Percentiles rank a stretch among this genome's conserved stretches.
These are phyloP conservation scores for Amanita molliuscula DNA, from an alignment of 768 basidiomycete genomes.

Conservation along the genomic window DNA sequence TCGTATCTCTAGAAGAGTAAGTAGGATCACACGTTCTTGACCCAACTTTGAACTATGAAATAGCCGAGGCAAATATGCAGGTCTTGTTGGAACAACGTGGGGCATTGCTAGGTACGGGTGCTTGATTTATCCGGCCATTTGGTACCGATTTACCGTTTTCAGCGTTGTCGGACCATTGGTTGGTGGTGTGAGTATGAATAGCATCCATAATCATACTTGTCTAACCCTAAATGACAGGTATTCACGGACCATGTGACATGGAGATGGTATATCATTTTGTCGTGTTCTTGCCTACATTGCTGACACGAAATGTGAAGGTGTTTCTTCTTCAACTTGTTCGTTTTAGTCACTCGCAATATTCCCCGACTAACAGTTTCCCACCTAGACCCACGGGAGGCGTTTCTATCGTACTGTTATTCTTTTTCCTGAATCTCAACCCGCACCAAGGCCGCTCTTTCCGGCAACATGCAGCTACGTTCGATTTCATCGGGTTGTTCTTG, in stretches of 20 bases:
- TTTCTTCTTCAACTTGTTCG: slow-evolving; percentile 69
- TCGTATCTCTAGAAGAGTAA: slow-evolving; percentile 70
- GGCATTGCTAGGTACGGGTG: slow-evolving; percentile 41
- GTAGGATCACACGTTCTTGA: slow-evolving; percentile 12
- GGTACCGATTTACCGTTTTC: slow-evolving; percentile 1
- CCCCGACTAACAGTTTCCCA: background rate
- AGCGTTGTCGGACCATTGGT: slow-evolving; percentile 71
- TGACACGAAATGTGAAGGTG: slow-evolving; percentile 31
- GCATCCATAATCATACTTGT: background rate
- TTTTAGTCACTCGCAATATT: background rate
- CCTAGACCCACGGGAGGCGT: slow-evolving; percentile 64
- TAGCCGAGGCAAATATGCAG: slow-evolving; percentile 72
- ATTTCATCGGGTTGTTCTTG: slow-evolving; percentile 57
- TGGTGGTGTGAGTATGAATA: slow-evolving; percentile 51
- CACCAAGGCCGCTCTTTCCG: slow-evolving; percentile 46
- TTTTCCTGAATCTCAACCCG: slow-evolving; percentile 75
- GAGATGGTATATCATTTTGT: slow-evolving; percentile 47
- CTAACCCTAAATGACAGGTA: slow-evolving; percentile 25
- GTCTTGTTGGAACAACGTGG: slow-evolving; percentile 72
- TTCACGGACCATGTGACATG: slow-evolving; percentile 69
- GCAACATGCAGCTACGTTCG: slow-evolving; percentile 56
- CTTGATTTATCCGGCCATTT: background rate
- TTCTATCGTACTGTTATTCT: slow-evolving; percentile 50
- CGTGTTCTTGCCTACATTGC: background rate
- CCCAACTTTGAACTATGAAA: slow-evolving; percentile 1